Evolutionary conservation across 1,139 yeast genomes (phyloP), one percentile per base, ranked within the genome.

Genomic region (Insectozyma bohioensis): DNA sequence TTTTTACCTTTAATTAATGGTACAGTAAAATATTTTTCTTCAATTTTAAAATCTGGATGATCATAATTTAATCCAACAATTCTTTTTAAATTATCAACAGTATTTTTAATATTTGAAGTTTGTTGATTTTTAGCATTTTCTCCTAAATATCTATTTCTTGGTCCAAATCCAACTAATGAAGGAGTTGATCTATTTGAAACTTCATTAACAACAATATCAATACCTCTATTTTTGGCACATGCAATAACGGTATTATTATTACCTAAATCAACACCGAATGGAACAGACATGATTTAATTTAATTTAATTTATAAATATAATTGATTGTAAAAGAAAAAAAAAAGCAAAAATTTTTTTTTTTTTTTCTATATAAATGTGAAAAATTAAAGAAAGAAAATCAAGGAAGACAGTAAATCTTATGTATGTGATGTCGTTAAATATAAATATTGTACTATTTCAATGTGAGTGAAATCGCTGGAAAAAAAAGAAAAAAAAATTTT

Each of bases 211-310:
- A 92, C 86, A 54, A 94, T 83, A 65, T 92, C 98, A 61, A 94
- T 92, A 58, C 97, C 97, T 74, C 97, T 82, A 79, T 92, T 92
- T 65, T 95, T 85, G 45, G 98, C 98, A 61, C 95, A 95, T 30
- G 97, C 97, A 58, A 92, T 78, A 49, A 90, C 97, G 45, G 95
- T 80, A 75, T 77, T 85, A 73, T 78, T 75, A 72, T 88, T 88
- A 72, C 99, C 99, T 62, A 92, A 82, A 80, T 92, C 99, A 67
- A 92, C 84, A 74, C 98, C 98, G 58, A 92, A 86, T 66, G 97
- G 97, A 61, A 86, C 80, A 47, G 75, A 68, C 75, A 69, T 69
- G 29, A 35, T 31, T 20, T 33, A 20, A 34, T 23, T 30, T 24
- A 30, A 30, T 31, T 20, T 12, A 24, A 37, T 26, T 37, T 43